phyloP scores from a whole-genome alignment of 2,329 filamentous ascomycete genomes.

The Cercospora brassicicola region DNA sequence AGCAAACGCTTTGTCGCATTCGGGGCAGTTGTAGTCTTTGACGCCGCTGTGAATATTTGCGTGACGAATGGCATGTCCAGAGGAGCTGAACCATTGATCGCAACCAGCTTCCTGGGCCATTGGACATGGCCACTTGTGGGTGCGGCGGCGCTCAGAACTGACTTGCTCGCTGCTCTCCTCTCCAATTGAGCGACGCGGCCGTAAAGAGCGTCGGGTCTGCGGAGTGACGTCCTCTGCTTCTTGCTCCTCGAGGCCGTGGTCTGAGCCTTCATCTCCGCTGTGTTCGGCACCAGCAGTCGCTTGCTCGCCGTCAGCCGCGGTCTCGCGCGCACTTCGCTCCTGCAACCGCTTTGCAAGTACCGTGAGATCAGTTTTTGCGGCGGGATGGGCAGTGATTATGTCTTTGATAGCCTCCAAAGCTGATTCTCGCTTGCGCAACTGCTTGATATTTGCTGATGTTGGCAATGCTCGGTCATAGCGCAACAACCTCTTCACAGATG shows the following conservation, averaged over 20 bases:
- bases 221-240: background rate
- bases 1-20: slow-evolving; percentile 17
- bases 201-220: background rate
- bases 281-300: background rate
- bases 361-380: slow-evolving; percentile 9
- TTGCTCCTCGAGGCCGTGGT: background rate
- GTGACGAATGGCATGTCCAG: slow-evolving; percentile 15
- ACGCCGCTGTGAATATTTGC: slow-evolving; percentile 14
- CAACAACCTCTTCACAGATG: slow-evolving; percentile 15
- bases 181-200: slow-evolving; percentile 9
- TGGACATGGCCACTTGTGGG: slow-evolving; percentile 15
- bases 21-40: slow-evolving; percentile 14
- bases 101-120: slow-evolving; percentile 17
- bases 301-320: slow-evolving; percentile 13
- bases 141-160: background rate
- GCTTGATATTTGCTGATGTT: slow-evolving; percentile 12
- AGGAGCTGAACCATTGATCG: slow-evolving; percentile 14
- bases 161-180: slow-evolving; percentile 1
- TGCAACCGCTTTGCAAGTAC: slow-evolving; percentile 12
- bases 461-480: slow-evolving; percentile 9
- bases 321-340: slow-evolving; percentile 3
- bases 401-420: slow-evolving; percentile 17
- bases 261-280: background rate
- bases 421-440: slow-evolving; percentile 10
- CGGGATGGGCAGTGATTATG: slow-evolving; percentile 15